Base-by-base conservation (phyloP, 176 grass and related monocot species). In the Oryza meyeriana region DNA sequence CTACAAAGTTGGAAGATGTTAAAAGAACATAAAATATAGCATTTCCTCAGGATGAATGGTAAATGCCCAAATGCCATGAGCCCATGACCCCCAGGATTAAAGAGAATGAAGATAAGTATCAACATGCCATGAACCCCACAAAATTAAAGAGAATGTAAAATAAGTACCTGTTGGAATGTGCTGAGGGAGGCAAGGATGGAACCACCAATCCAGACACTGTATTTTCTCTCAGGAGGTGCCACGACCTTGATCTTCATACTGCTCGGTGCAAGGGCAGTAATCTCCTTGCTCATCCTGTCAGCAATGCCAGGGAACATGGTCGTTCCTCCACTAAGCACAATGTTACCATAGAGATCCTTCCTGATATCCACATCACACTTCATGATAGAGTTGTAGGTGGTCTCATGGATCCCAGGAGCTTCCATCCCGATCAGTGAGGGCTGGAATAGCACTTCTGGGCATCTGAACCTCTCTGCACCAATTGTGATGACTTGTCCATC, bases 331-430 rank as follows among this genome's bases (percentile, higher is more conserved):
- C 85, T 87, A 29, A 87, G 71, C 40, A 87, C 86, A 34, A 88
- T 88, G 74, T 88, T 88, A 58, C 84, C 84, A 20, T 85, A 85
- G 1, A 85, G 83, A 35, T 87, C 85, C 71, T 87, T 87, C 85
- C 85, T 87, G 36, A 87, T 81, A 59, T 87, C 85, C 36, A 81
- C 81, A 20, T 87, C 85, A 24, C 85, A 87, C 40, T 87, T 87
- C 85, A 87, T 82, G 64, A 87, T 83, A 50, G 86, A 88, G 86
- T 88, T 88, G 66, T 88, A 88, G 3, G 86, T 88, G 74, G 86
- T 87, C 85, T 87, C 85, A 1, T 87, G 85, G 55, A 87, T 87
- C 20, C 85, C 85, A 29, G 79, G 85, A 66, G 86, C 79, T 72
- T 88, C 86, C 79, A 78, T 83, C 17, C 86, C 86, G 40, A 88